Conservation (phyloP, 2,329 filamentous ascomycete genomes). For the Truncatella angustata region DNA sequence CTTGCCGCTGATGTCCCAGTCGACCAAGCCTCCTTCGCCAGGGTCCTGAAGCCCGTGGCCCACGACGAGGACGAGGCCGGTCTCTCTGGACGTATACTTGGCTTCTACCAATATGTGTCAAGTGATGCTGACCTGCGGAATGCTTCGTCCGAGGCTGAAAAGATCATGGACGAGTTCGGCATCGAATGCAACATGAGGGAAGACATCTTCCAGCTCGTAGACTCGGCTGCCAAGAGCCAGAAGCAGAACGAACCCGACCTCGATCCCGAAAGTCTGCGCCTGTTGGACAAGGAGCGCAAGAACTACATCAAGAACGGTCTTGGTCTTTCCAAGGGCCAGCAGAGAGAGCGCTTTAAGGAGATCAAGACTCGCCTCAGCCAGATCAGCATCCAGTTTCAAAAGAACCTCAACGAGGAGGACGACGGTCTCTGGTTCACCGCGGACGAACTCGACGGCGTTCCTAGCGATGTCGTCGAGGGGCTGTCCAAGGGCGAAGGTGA, state of each 20-base stretch:
- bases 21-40: constrained; percentile 51
- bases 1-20: constrained; percentile 61
- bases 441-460: constrained; percentile 73
- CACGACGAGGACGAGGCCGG: constrained; percentile 67
- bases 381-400: constrained; percentile 72
- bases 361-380: constrained; percentile 79
- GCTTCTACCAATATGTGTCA: constrained; percentile 80
- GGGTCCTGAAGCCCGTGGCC: constrained; percentile 65
- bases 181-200: constrained; percentile 82
- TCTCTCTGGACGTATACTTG: constrained; percentile 63
- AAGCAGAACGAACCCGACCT: constrained; percentile 52
- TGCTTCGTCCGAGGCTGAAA: constrained; percentile 74
- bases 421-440: constrained; percentile 77
- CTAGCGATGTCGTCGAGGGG: constrained; percentile 62
- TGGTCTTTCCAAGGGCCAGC: constrained; percentile 64
- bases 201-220: constrained; percentile 70
- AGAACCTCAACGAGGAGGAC: constrained; percentile 80
- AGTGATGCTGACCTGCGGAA: constrained; percentile 66
- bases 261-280: constrained; percentile 66
- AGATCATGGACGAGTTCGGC: constrained; percentile 71
- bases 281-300: constrained; percentile 77
- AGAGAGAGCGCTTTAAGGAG: constrained; percentile 80
- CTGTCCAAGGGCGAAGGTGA: constrained; percentile 71
- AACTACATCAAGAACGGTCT: constrained; percentile 75
- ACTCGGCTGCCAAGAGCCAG: constrained; percentile 56